These are phyloP conservation scores for Gyromitra esculenta DNA, from an alignment of 2,329 filamentous ascomycete species.

Conservation along the genomic window DNA sequence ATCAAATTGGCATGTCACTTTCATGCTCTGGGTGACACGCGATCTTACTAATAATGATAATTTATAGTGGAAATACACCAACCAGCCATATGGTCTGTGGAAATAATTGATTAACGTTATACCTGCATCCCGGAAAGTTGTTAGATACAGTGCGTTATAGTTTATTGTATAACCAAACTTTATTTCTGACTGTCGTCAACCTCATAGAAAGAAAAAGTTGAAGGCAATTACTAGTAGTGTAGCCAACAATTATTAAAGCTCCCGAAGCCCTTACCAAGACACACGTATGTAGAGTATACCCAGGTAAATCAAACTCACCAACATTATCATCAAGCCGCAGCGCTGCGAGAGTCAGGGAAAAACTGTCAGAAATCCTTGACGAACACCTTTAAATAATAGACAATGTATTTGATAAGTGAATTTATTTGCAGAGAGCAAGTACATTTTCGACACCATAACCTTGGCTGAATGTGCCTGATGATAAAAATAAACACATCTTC, in stretches of 20 bases:
- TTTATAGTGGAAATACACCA: constrained; percentile 71
- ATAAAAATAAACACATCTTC: no score
- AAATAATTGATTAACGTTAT: constrained; percentile 60
- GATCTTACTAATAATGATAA: constrained; percentile 22
- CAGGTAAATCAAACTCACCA: background rate
- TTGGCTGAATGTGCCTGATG: no score
- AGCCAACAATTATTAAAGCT: constrained; percentile 7
- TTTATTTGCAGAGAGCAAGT: background rate
- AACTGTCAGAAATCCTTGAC: background rate
- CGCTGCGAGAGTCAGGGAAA: background rate
- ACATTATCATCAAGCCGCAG: background rate
- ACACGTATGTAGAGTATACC: background rate
- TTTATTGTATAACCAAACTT: constrained; percentile 37
- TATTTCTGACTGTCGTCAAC: background rate
- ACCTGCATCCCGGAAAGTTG: background rate
- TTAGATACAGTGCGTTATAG: constrained; percentile 39
- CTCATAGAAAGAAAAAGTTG: constrained; percentile 12
- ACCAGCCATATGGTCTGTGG: constrained; percentile 73
- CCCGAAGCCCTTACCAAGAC: constrained; percentile 7
- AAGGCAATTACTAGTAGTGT: background rate
- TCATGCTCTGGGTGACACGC: background rate
- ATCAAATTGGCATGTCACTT: constrained; percentile 75
- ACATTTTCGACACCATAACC: no score
- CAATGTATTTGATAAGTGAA: background rate
- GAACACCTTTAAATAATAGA: background rate